Base-by-base conservation (phyloP, 2,329 filamentous ascomycete species). In the Endocalyx cinctus region DNA sequence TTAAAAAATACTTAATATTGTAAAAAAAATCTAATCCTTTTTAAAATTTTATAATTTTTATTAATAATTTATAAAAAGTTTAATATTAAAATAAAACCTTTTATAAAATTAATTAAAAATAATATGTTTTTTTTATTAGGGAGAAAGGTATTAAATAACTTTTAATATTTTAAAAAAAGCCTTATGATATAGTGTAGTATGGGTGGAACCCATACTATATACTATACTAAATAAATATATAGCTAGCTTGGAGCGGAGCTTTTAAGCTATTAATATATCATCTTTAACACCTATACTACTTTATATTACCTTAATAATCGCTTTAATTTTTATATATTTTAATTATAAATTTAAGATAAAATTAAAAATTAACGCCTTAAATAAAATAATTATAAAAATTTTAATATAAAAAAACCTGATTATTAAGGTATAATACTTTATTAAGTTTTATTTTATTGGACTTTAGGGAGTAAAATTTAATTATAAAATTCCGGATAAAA, bases 21-120 rank as follows among this genome's bases (percentile, higher is more conserved):
- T 33, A 17, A 37, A 23, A 33, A 37, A 29, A 33, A 29, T 37
- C 17, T 23, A 37, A 25, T 5, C 12, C 1, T 37, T 33, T 28
- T 25, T 33, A 18, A 18, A 17, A 13, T 33, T 33, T 29, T 37
- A 29, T 37, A 37, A 33, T 25, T 33, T 37, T 37, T 37, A 37
- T 29, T n/a, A 19, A 1, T 17, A 18, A 17, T 37, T 37, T 23
- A 37, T 37, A 6, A 6, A 15, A 16, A 18, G 29, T 13, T 37
- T 18, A 15, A 23, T 15, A 12, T n/a, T 14, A 27, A 32, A 31
- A 7, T n/a, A 10, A 14, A 28, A 29, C 16, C 16, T 13, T 6
- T 33, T 33, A 18, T 25, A 8, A 11, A 22, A 28, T 4, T 28
- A 32, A 22, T 32, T 27, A 17, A 29, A 23, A 29, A 29, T 13